Base-by-base conservation (phyloP, 1,139 yeast genomes). In the Pichia sp. region DNA sequence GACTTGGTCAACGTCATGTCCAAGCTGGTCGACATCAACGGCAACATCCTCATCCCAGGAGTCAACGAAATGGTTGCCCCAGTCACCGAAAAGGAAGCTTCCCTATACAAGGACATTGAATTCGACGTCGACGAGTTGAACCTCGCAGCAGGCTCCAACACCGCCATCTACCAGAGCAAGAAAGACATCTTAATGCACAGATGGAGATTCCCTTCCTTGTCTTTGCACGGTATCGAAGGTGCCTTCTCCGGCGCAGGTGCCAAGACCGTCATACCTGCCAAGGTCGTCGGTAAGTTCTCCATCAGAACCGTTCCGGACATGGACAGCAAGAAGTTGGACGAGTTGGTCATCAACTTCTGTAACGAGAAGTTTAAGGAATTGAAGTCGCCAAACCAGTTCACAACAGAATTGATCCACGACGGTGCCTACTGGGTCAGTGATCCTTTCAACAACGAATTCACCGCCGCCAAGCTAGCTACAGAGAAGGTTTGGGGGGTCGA, bases 191-290 rank as follows among this genome's bases (percentile, higher is more conserved):
- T 93, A 68, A 93, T 90, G 86, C 97, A 93, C 73, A 86, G 99
- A 80, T 93, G 99, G 99, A 86, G 99, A 80, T 90, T 78, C 75
- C 98, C 99, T 57, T 90, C 99, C 19, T 79, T 93, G 67, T 90
- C 98, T 5, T 74, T 93, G 61, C 99, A 93, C 73, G 99, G 99
- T 64, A 81, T 93, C 59, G 99, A 93, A 74, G 99, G 99, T 61
- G 99, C 99, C 8, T 93, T 93, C 72, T 85, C 87, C 54, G 93
- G 89, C 47, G 80, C 89, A 49, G 99, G 99, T 61, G 99, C 97
- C 59, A 93, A 93, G 77, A 93, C 99, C 40, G 99, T 93, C 55
- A 95, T 93, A 62, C 99, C 99, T 47, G 89, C 97, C 54, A 87
- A 86, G 72, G 98, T 93, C 42, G 74, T 78, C 54, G 99, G 99